Percentiles rank a stretch among this genome's conserved stretches.
phyloP scores from a whole-genome alignment of 225 moss, liverwort and hornwort species.

The Lunularia cruciata region DNA sequence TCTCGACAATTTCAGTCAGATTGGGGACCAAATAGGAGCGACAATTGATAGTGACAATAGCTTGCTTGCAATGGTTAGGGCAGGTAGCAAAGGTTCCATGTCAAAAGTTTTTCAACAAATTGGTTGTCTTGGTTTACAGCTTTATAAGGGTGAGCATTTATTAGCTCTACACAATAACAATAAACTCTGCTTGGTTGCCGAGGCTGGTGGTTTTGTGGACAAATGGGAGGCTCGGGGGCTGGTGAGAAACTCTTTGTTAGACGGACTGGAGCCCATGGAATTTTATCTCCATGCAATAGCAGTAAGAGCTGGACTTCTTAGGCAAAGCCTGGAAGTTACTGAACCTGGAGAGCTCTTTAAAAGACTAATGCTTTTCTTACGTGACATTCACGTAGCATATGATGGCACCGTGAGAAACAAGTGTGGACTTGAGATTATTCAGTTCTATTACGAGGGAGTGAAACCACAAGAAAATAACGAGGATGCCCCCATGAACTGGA shows the following conservation, averaged over 20 bases:
- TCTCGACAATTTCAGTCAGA: slow-evolving; percentile 49
- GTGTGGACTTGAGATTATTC: slow-evolving; percentile 61
- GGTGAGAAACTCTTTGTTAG: slow-evolving; percentile 67
- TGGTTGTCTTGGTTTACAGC: slow-evolving; percentile 64
- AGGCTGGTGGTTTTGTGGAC: slow-evolving; percentile 21
- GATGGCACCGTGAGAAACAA: slow-evolving; percentile 85
- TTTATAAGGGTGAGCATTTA: slow-evolving; percentile 59
- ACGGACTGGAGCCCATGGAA: slow-evolving; percentile 72
- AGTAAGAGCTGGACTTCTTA: slow-evolving; percentile 56
- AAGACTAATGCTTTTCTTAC: slow-evolving; percentile 71
- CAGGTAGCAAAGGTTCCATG: slow-evolving; percentile 69
- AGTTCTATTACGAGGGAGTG: slow-evolving; percentile 60
- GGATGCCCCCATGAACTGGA: slow-evolving; percentile 20
- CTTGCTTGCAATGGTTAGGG: slow-evolving; percentile 56
- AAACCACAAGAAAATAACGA: slow-evolving; percentile 23
- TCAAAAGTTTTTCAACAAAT: slow-evolving; percentile 59
- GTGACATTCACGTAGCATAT: slow-evolving; percentile 68
- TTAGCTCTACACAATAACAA: slow-evolving; percentile 30
- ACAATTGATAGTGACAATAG: slow-evolving; percentile 42
- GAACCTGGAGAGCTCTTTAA: slow-evolving; percentile 88
- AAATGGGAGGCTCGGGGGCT: slow-evolving; percentile 67
- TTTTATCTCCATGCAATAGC: slow-evolving; percentile 71
- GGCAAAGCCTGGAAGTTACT: slow-evolving; percentile 66
- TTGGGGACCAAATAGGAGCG: slow-evolving; percentile 47
- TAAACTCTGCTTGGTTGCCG: slow-evolving; percentile 25